Evolutionary conservation across 768 basidiomycete genomes (phyloP).

Genomic region (Trametes cinnabarina): DNA sequence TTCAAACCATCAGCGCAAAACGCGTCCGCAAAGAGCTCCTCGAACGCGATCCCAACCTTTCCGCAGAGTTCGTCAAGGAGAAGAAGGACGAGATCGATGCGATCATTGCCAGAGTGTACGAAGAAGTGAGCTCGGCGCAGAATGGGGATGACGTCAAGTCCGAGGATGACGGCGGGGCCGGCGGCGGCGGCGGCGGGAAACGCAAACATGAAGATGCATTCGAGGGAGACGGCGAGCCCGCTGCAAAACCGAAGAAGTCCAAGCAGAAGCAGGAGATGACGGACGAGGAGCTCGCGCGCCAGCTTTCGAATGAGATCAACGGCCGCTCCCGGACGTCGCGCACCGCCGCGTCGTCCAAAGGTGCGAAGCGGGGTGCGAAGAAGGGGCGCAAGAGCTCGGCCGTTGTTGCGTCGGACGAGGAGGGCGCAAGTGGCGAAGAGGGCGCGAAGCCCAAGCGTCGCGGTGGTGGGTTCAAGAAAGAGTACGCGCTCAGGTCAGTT

Average conservation of each 20-base stretch:
- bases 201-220: constrained; percentile 24
- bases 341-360: constrained; percentile 22
- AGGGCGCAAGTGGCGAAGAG: constrained; percentile 36
- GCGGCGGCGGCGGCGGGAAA: constrained; percentile 17
- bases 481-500: constrained; percentile 66
- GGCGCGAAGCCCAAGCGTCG: constrained; percentile 38
- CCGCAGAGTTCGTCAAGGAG: constrained; percentile 59
- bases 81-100: constrained; percentile 67
- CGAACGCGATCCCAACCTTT: constrained; percentile 51
- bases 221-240: constrained; percentile 23
- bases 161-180: constrained; percentile 23
- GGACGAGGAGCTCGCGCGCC: constrained; percentile 45
- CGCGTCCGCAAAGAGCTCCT: constrained; percentile 77
- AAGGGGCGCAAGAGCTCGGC: constrained; percentile 37
- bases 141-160: constrained; percentile 11
- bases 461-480: constrained; percentile 75
- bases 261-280: constrained; percentile 28
- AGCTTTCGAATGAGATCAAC: constrained; percentile 45
- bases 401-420: constrained; percentile 33
- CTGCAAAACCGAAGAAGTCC: constrained; percentile 21
- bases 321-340: constrained; percentile 33
- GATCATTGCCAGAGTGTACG: constrained; percentile 66
- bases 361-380: constrained; percentile 30
- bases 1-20: constrained; percentile 82
- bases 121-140: constrained; percentile 44